phyloP scores from a whole-genome alignment of 1,284 basidiomycete genomes.

The Moniliophthora roreri region DNA sequence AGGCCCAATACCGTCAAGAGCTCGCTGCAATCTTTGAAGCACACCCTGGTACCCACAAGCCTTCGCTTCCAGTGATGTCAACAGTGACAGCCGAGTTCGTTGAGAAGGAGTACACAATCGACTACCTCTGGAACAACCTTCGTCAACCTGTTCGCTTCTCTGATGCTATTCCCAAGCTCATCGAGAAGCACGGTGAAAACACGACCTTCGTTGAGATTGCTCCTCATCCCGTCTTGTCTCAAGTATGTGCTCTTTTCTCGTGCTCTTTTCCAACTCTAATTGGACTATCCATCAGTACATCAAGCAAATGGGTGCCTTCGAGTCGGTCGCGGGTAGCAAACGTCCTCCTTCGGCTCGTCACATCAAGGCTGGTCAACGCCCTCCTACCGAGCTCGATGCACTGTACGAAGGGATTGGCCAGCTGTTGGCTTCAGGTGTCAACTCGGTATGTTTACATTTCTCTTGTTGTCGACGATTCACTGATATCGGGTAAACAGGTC shows the following conservation, averaged over 20 bases:
- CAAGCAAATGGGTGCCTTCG: neutral
- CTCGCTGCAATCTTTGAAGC: neutral
- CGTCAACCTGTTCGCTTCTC: slow-evolving; percentile 7
- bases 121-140: slow-evolving; percentile 7
- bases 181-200: neutral
- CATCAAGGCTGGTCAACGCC: neutral
- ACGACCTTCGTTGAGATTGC: slow-evolving; percentile 5
- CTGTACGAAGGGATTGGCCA: neutral
- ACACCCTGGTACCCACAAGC: neutral
- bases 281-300: neutral
- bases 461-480: neutral
- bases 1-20: slow-evolving; percentile 1
- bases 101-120: neutral
- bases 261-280: no score
- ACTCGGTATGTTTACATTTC: neutral
- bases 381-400: neutral
- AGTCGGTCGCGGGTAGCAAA: slow-evolving; percentile 1
- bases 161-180: neutral
- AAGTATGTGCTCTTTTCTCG: neutral
- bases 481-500: neutral
- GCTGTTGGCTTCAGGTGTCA: neutral
- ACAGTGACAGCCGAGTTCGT: slow-evolving; percentile 6
- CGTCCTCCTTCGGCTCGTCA: slow-evolving; percentile 2
- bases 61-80: slow-evolving; percentile 3
- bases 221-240: slow-evolving; percentile 7